Conservation (phyloP, 1,139 yeast genomes). For the Yamadazyma atlantica region DNA sequence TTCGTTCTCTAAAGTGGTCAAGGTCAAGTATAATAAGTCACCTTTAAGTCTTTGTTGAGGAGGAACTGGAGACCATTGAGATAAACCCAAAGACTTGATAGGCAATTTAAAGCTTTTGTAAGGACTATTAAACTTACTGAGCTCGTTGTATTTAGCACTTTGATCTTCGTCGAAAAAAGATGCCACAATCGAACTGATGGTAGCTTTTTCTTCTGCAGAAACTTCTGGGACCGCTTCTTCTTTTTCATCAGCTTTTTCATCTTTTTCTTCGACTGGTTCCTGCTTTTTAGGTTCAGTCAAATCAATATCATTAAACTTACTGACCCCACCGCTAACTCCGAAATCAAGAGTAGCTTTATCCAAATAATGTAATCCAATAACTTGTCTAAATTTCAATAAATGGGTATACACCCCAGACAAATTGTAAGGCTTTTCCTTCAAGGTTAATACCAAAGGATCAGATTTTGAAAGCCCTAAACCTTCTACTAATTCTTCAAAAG, state of each 20-base stretch:
- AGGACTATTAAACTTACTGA: slow-evolving; percentile 9
- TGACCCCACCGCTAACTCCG: slow-evolving; percentile 27
- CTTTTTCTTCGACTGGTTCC: slow-evolving; percentile 8
- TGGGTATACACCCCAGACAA: slow-evolving; percentile 41
- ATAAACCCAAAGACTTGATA: slow-evolving; percentile 58
- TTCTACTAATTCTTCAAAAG: slow-evolving; percentile 30
- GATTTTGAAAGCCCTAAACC: too few relatives aligned
- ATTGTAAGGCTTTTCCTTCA: slow-evolving; percentile 38
- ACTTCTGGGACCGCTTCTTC: slow-evolving; percentile 10
- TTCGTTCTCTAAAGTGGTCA: slow-evolving; percentile 81
- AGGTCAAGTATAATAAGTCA: slow-evolving; percentile 73
- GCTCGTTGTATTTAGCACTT: neutral
- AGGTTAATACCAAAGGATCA: slow-evolving; percentile 15
- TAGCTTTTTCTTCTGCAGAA: slow-evolving; percentile 20
- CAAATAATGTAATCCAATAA: slow-evolving; percentile 43
- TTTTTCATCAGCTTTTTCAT: slow-evolving; percentile 3
- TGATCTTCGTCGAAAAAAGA: neutral
- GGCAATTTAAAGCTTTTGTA: slow-evolving; percentile 22
- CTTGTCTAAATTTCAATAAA: slow-evolving; percentile 42
- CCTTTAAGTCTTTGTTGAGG: slow-evolving; percentile 62
- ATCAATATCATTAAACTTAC: slow-evolving; percentile 30
- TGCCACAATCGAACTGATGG: slow-evolving; percentile 4
- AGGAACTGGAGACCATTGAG: slow-evolving; percentile 93
- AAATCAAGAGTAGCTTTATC: slow-evolving; percentile 29
- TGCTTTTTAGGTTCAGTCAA: slow-evolving; percentile 11